Evolutionary conservation across 2,329 filamentous ascomycete species (phyloP), one percentile per base, ranked within the genome.

Genomic region (Ophidiomyces ophidiicola): DNA sequence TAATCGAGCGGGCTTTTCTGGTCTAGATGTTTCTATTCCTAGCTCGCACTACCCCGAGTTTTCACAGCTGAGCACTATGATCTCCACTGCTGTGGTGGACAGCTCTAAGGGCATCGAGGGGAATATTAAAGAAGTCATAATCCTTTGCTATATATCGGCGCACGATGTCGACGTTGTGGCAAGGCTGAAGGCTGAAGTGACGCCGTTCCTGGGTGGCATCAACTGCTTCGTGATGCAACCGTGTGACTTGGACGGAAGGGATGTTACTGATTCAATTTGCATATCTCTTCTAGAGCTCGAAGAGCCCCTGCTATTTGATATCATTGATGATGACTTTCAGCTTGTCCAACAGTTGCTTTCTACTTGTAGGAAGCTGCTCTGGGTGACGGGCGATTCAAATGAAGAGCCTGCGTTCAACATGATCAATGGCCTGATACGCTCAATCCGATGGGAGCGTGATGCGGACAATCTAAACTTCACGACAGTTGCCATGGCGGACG

Each of bases 381-480:
- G 60, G 60, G 41, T 62, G 12, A 62, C 58, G 2, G 49, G 46
- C 2, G 53, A 56, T 26, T 45, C 51, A 0, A 43, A 48, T 17
- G 33, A 47, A 6, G 41, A 53, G 5, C 60, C 60, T 2, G 45
- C 51, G 8, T 48, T 58, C n/a, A 50, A 51, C 15, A 49, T 58
- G 24, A 48, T 56, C 19, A 44, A 52, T 14, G 60, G 60, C 7
- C 36, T 62, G 15, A 44, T 59, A 19, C 50, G 60, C 11, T 53
- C 54, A 5, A 46, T 59, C 14, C 54, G 56, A 6, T 55, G 53
- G 46, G 57, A 60, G 45, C 48, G 55, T 25, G 56, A 57, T 35
- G 38, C 55, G 6, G 54, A 58, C 20, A 46, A 39, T 14, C 45
- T 46, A 3, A 49, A 50, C 24, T 48, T 56, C 10, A 31, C 53